Base-by-base conservation (phyloP, 2,329 filamentous ascomycete species). In the Teratosphaeria zuluensis region DNA sequence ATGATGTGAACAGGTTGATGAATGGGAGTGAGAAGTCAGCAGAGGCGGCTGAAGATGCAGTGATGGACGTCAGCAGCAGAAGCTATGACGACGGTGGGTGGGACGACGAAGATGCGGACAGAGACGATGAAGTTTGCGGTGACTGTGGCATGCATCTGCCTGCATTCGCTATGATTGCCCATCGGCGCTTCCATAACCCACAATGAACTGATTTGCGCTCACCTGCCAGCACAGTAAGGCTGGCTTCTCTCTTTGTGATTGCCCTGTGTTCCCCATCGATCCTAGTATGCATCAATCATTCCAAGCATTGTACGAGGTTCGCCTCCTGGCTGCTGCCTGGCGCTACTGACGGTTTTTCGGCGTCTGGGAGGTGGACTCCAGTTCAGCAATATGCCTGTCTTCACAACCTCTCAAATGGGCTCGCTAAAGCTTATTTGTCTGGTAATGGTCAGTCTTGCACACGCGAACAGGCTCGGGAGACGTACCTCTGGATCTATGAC, bases 121-220 rank as follows among this genome's bases (percentile, higher is more conserved):
- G 24, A 4, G 51, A 59, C 54, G 60, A 57, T 32, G 57, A 68
- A n/a, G 54, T 83, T 78, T 70, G 74, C 74, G 14, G 63, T 2
- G 64, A 75, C 9, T 87, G 84, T 61, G 80, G 79, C 9, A 75
- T 81, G 55, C 63, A 69, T 2, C 78, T 86, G 63, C 83, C 84
- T 3, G 55, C 70, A 0, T 87, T 86, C 70, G 84, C 84, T 5
- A 75, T 83, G 69, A 66, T 75, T 4, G 83, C 84, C 4, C 84
- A 87, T 67, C 69, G 74, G 46, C 75, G 81, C 28, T 83, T 79
- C 65, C 81, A 84, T 67, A 30, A 16, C 16, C 53, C 57, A 24
- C 30, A 33, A 53, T 53, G 16, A 7, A 28, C 6, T 32, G 30
- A 11, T 16, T 28, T 14, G 12, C n/a, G 4, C 24, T 38, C 6